Conservation (phyloP, 495 filamentous ascomycete species). For the Aspergillus incahuasiensis region DNA sequence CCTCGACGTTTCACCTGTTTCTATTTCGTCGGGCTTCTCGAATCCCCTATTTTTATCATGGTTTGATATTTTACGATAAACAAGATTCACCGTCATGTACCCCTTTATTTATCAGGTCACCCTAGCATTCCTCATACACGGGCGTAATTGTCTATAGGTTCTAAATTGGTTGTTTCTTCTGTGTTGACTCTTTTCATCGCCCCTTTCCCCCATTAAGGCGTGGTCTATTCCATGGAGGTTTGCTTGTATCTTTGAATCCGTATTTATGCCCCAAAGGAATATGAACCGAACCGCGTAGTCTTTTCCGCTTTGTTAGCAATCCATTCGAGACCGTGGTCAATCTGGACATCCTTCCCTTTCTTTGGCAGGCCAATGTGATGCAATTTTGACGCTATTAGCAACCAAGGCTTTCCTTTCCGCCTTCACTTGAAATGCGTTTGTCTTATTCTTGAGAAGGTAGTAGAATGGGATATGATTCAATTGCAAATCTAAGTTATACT, state of each 20-base stretch:
- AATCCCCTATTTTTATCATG: constrained; percentile 12
- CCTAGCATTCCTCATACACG: constrained; percentile 45
- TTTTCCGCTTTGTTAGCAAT: neutral
- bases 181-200: constrained; percentile 15
- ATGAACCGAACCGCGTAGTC: neutral
- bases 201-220: neutral
- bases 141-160: constrained; percentile 39
- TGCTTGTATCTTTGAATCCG: constrained; percentile 2
- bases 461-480: too few species aligned
- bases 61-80: constrained; percentile 44
- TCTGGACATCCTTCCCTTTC: too few species aligned
- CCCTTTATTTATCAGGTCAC: constrained; percentile 22
- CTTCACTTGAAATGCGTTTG: too few species aligned
- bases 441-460: too few species aligned
- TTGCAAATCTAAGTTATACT: too few species aligned
- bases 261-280: neutral
- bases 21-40: constrained; percentile 1
- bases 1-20: constrained; percentile 18
- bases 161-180: constrained; percentile 21
- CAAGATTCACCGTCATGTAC: constrained; percentile 60
- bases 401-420: too few species aligned
- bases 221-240: neutral
- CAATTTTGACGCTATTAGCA: too few species aligned
- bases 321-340: neutral
- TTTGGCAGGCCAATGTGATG: too few species aligned